Percentiles rank a stretch among this genome's conserved stretches.
Conservation (phyloP, 805 yeast species). For the Saccharomycopsis sp. region DNA sequence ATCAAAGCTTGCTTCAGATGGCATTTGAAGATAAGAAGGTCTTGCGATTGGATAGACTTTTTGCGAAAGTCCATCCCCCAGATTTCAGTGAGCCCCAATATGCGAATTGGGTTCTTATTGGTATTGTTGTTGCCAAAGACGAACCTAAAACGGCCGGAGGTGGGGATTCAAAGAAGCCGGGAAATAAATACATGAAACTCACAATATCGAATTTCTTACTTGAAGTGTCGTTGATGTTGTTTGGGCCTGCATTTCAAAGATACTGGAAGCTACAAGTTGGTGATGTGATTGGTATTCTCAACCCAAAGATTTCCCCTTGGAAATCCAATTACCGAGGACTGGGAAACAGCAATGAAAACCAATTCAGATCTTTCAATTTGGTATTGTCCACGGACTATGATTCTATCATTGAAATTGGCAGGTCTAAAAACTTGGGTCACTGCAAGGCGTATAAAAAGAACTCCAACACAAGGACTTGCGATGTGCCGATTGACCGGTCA, state of each 20-base stretch:
- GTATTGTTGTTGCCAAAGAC: constrained; percentile 52
- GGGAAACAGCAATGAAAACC: constrained; percentile 25
- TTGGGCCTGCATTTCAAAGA: constrained; percentile 57
- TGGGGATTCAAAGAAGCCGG: constrained; percentile 15
- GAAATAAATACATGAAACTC: constrained; percentile 50
- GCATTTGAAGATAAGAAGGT: constrained; percentile 43
- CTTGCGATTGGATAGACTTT: constrained; percentile 47
- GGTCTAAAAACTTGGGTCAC: constrained; percentile 53
- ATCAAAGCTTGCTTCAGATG: constrained; percentile 27
- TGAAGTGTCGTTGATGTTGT: constrained; percentile 50
- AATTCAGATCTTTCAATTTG: constrained; percentile 38
- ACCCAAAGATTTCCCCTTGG: constrained; percentile 53
- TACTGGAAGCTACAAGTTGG: constrained; percentile 73
- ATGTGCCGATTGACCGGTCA: constrained; percentile 47
- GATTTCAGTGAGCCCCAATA: constrained; percentile 58
- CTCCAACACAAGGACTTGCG: constrained; percentile 45
- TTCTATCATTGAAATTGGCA: constrained; percentile 65
- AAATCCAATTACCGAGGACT: no score
- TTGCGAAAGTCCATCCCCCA: constrained; percentile 63
- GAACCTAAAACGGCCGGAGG: constrained; percentile 28
- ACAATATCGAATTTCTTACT: constrained; percentile 60
- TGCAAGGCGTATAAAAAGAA: constrained; percentile 44
- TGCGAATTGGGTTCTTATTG: constrained; percentile 74
- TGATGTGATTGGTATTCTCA: constrained; percentile 61
- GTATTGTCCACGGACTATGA: constrained; percentile 41